These are phyloP conservation scores for Harringtonia aguacate DNA, from an alignment of 2,329 filamentous ascomycete species.

Conservation along the genomic window DNA sequence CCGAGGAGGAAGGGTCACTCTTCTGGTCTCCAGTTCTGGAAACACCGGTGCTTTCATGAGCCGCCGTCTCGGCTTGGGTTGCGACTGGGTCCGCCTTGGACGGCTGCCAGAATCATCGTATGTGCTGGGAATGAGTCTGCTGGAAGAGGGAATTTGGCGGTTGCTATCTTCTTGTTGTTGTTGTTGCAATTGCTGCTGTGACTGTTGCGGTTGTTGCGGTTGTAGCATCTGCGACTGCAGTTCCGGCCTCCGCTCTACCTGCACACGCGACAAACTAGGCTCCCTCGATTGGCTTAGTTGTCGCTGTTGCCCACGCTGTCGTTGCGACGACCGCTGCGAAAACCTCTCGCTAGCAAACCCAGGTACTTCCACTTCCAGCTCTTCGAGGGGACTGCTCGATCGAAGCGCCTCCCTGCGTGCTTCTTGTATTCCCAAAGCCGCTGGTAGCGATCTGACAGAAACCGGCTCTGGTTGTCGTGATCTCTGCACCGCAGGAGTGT, in stretches of 20 bases:
- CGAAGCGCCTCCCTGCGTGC: not conserved
- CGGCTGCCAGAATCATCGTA: too few relatives aligned
- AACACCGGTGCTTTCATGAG: conserved; percentile 6
- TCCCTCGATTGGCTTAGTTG: not conserved
- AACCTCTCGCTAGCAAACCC: not conserved
- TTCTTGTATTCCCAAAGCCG: too few relatives aligned
- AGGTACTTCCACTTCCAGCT: conserved; percentile 11
- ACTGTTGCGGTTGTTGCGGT: not conserved
- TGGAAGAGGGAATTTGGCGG: not conserved
- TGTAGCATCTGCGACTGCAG: too few relatives aligned
- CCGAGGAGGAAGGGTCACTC: not conserved
- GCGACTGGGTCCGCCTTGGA: too few relatives aligned
- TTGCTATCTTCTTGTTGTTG: not conserved
- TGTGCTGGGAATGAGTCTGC: not conserved
- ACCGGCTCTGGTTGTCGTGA: not conserved
- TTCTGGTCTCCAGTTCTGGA: not conserved
- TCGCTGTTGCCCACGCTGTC: too few relatives aligned
- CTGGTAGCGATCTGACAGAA: too few relatives aligned
- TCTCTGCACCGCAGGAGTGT: not conserved
- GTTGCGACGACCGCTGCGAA: too few relatives aligned
- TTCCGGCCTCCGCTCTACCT: too few relatives aligned
- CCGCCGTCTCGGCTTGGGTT: not conserved
- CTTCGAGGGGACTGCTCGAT: not conserved
- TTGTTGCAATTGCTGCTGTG: not conserved
- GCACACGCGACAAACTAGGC: too few relatives aligned